These are phyloP conservation scores for Martiniozyma abietophila DNA, from an alignment of 805 yeast species.

Conservation along the genomic window DNA sequence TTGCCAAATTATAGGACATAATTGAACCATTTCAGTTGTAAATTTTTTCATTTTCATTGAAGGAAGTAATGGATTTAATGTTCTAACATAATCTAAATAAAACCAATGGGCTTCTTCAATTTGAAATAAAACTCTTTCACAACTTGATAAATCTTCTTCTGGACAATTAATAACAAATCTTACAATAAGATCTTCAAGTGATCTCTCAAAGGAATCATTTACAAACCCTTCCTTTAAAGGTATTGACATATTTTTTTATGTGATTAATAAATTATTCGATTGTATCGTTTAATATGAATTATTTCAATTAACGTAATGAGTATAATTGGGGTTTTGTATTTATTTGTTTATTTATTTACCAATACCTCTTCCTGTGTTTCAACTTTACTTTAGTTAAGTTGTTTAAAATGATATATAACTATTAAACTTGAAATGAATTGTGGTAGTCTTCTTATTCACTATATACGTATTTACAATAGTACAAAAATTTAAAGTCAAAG, in stretches of 20 bases:
- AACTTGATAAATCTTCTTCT: slow-evolving; percentile 74
- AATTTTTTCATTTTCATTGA: slow-evolving; percentile 68
- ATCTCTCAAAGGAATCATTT: slow-evolving; percentile 59
- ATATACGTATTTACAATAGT: too few relatives aligned
- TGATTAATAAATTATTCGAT: too few relatives aligned
- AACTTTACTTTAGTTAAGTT: too few relatives aligned
- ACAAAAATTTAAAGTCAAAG: too few relatives aligned
- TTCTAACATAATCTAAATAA: slow-evolving; percentile 74
- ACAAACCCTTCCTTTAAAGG: slow-evolving; percentile 36
- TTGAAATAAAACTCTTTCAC: slow-evolving; percentile 81
- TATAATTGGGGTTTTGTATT: too few relatives aligned
- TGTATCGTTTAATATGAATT: too few relatives aligned
- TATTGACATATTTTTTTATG: slow-evolving; percentile 29
- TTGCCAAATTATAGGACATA: slow-evolving; percentile 71
- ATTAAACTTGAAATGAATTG: too few relatives aligned
- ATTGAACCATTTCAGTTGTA: slow-evolving; percentile 54
- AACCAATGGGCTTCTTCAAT: slow-evolving; percentile 99
- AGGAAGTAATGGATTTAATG: slow-evolving; percentile 68
- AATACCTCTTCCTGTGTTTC: too few relatives aligned
- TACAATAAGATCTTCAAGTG: slow-evolving; percentile 77
- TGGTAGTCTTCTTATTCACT: too few relatives aligned
- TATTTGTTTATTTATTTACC: too few relatives aligned
- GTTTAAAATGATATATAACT: too few relatives aligned
- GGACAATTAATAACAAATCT: slow-evolving; percentile 90
- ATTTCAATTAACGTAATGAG: too few relatives aligned